phyloP scores from a whole-genome alignment of 2,329 filamentous ascomycete species.

The Aspergillus flavus region DNA sequence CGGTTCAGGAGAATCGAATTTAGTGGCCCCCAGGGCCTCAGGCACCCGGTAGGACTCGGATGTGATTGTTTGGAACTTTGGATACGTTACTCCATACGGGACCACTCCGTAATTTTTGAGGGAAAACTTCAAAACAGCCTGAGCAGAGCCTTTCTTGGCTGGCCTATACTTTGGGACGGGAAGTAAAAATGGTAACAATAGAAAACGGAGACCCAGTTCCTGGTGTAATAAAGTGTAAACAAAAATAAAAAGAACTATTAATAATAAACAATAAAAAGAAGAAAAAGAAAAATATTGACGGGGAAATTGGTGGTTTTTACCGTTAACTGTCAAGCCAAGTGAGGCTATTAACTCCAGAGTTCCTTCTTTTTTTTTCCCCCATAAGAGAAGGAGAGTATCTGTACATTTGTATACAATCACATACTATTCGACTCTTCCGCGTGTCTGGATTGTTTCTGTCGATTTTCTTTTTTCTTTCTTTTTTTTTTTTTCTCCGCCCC shows the following conservation, averaged over 20 bases:
- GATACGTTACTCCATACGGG: not conserved
- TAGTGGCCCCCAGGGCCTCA: not conserved
- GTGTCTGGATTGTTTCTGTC: not conserved
- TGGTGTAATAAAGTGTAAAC: not conserved
- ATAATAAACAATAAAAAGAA: not conserved
- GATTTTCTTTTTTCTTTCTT: not conserved
- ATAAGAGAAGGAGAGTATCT: not conserved
- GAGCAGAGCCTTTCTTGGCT: not conserved
- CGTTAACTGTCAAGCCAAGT: constrained; percentile 4
- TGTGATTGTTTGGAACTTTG: not conserved
- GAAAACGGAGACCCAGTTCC: not conserved
- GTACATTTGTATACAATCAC: not conserved
- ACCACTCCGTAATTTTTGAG: not conserved
- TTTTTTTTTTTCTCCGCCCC: not conserved
- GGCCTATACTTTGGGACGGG: not conserved
- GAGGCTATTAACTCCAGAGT: constrained; percentile 3
- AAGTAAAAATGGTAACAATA: constrained; percentile 5
- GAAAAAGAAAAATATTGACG: not conserved
- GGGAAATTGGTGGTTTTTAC: not conserved
- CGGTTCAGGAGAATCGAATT: constrained; percentile 10
- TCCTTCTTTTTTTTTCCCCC: not conserved
- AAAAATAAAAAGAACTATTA: not conserved
- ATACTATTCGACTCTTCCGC: not conserved
- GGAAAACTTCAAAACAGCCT: not conserved
- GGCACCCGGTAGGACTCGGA: constrained; percentile 1